phyloP scores from a whole-genome alignment of 176 grass and related monocot species.

The Ampelocalamus luodianensis region DNA sequence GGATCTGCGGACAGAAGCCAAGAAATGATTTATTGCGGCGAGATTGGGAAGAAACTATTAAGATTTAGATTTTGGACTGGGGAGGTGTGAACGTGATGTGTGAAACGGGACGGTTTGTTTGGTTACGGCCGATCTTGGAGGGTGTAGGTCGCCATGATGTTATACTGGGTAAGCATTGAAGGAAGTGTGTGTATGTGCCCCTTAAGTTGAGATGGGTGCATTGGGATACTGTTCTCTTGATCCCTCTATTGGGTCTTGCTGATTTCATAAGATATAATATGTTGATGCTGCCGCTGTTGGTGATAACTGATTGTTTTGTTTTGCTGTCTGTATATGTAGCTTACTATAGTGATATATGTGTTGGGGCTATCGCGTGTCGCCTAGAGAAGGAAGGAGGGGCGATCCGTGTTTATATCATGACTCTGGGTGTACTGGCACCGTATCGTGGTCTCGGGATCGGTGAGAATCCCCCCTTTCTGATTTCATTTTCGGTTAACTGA shows the following conservation, averaged over 20 bases:
- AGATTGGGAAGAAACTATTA: constrained; percentile 18
- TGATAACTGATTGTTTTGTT: constrained; percentile 13
- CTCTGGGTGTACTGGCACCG: constrained; percentile 89
- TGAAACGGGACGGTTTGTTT: constrained; percentile 19
- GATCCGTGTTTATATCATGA: constrained; percentile 93
- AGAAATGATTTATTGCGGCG: not conserved
- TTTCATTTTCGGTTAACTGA: constrained; percentile 14
- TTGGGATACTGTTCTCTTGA: constrained; percentile 22
- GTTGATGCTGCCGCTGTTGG: not conserved
- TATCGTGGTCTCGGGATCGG: constrained; percentile 91
- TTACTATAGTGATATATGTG: constrained; percentile 95
- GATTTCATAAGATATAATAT: constrained; percentile 8
- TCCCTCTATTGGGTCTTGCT: constrained; percentile 2
- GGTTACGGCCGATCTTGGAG: constrained; percentile 23
- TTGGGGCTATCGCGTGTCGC: constrained; percentile 86
- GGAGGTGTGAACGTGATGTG: constrained; percentile 8
- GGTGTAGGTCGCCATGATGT: not conserved
- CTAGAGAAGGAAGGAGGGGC: constrained; percentile 90
- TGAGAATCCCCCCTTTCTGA: constrained; percentile 43
- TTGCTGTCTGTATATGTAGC: constrained; percentile 58
- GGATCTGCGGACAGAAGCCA: constrained; percentile 35
- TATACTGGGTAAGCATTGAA: not conserved
- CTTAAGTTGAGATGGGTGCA: not conserved
- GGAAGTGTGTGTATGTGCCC: not conserved
- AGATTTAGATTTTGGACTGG: constrained; percentile 10